phyloP scores from a whole-genome alignment of 139 green algal genomes.

The Microglena sp. region DNA sequence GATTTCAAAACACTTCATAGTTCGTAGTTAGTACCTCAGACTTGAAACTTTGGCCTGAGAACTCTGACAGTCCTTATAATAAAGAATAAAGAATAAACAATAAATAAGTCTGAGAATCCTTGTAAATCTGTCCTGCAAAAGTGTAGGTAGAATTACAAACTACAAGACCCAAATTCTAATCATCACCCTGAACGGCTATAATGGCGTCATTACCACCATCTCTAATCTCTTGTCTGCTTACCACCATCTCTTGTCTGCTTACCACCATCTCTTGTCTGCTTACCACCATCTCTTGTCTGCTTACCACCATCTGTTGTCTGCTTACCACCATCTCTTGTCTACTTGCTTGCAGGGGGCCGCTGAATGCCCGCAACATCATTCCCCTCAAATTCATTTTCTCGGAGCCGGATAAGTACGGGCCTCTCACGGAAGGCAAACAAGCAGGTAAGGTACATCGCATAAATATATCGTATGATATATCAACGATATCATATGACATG shows the following conservation, averaged over 20 bases:
- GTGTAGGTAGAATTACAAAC: too few species aligned
- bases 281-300: neutral
- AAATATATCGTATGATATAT: too few species aligned
- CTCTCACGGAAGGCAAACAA: conserved; percentile 4
- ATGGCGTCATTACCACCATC: neutral
- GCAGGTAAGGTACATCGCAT: too few species aligned
- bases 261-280: neutral
- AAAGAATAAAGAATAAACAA: too few species aligned
- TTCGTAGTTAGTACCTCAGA: too few species aligned
- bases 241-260: neutral
- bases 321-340: neutral
- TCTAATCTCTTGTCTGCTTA: neutral
- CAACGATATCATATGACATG: too few species aligned
- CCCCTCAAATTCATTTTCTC: conserved; percentile 34
- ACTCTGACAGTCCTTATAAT: too few species aligned
- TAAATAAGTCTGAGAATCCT: too few species aligned
- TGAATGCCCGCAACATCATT: conserved; percentile 34
- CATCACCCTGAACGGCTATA: neutral
- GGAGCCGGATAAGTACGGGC: conserved; percentile 31
- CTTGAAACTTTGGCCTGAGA: too few species aligned
- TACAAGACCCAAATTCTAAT: neutral
- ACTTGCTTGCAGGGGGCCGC: conserved; percentile 14
- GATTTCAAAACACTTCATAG: too few species aligned
- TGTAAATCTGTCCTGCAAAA: too few species aligned
- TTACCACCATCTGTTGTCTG: neutral